A percentile compares a stretch with the other conserved stretches of the same genome.
Evolutionary conservation across 768 basidiomycete species (phyloP).

Genomic region (Dentipellis sp.): DNA sequence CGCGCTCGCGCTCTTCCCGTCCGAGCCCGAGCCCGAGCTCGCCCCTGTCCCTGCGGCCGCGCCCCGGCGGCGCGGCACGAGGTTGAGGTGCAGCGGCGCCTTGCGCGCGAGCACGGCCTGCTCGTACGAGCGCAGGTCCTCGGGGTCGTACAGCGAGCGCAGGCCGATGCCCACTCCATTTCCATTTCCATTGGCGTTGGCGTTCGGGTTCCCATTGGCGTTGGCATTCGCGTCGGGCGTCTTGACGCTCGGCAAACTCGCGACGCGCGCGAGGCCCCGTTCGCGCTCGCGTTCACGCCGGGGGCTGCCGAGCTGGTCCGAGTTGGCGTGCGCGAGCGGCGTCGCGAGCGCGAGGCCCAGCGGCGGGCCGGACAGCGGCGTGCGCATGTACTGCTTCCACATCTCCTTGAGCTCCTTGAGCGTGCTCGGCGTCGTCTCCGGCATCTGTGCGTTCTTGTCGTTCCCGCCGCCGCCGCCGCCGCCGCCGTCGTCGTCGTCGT

Average conservation of each 20-base stretch:
- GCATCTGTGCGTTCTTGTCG: conserved; percentile 22
- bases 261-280: conserved; percentile 43
- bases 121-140: conserved; percentile 65
- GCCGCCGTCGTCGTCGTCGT: too few species aligned
- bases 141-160: conserved; percentile 29
- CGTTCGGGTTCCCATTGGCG: conserved; percentile 9
- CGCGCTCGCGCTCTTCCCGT: conserved; percentile 16
- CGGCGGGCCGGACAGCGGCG: conserved; percentile 40
- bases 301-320: conserved; percentile 13
- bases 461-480: background rate
- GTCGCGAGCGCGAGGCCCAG: background rate
- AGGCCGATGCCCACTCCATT: conserved; percentile 16
- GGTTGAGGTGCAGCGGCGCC: conserved; percentile 47
- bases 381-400: conserved; percentile 70
- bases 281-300: too few species aligned
- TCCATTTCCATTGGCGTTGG: background rate
- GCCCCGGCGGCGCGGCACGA: conserved; percentile 33
- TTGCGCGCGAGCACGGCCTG: conserved; percentile 66
- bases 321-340: conserved; percentile 1
- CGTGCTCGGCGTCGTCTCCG: conserved; percentile 21
- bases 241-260: conserved; percentile 60
- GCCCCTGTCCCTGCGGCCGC: too few species aligned
- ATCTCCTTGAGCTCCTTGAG: conserved; percentile 53
- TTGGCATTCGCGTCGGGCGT: conserved; percentile 40
- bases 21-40: background rate